Evolutionary conservation across 176 grass and related monocot species (phyloP), one percentile per base, ranked within the genome.

Genomic region (Avena insularis): DNA sequence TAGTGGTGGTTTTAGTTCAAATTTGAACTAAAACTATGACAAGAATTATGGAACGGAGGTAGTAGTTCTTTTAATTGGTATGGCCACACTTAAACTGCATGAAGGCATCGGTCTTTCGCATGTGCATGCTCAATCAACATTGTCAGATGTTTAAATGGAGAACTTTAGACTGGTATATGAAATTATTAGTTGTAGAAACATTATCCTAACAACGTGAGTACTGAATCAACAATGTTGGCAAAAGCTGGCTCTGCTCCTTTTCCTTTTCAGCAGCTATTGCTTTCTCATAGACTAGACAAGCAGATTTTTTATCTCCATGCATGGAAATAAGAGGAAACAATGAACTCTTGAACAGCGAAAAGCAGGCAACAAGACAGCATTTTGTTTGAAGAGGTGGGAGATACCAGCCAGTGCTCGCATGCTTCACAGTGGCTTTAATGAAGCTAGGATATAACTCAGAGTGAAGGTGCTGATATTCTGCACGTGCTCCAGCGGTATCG

Each of bases 351-450:
- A 50, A 84, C 5, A 75, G 6, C n/a, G 17, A 35, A 51, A 23
- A 73, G 58, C 36, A 11, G 1, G 14, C 59, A 86, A 81, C 4
- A 66, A 13, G 1, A n/a, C 0, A 1, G 23, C 8, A 43, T 46
- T 17, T 61, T 77, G 29, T 77, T 62, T 47, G 29, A 48, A 45
- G 15, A 59, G 14, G n/a, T 62, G n/a, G 59, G 43, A 48, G 2
- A 64, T 98, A 96, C 93, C 92, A 91, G 64, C 40, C 96, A 89
- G 62, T 94, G 85, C 29, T 29, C 29, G 97, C 90, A 93, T 94
- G 88, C 74, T 93, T 99, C 27, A 99, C 94, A 83, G 94, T 89
- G 79, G 97, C 92, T 90, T 99, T 94, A 40, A 99, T 80, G 81
- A 96, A 84, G 66, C 97, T 87, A 83, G 97, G 94, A 17, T 83